Percentiles rank a stretch among this genome's conserved stretches.
Conservation (phyloP, 2,329 filamentous ascomycete genomes). For the Aspergillus melleus region DNA sequence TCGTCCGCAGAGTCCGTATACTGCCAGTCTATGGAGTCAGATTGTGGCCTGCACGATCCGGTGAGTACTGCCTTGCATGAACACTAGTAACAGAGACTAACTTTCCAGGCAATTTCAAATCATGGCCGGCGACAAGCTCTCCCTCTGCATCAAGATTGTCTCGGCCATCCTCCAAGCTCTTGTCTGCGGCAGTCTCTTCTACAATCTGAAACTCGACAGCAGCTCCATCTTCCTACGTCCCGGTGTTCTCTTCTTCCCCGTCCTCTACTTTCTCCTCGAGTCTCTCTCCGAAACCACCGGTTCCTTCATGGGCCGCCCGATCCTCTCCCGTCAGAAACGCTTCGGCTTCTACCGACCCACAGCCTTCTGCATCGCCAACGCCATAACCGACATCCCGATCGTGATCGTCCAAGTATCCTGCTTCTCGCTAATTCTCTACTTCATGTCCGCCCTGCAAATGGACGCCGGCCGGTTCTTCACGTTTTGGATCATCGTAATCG, state of each 20-base stretch:
- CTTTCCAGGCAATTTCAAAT: conserved; percentile 48
- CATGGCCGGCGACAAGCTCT: conserved; percentile 54
- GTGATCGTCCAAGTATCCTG: conserved; percentile 56
- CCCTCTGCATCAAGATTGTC: conserved; percentile 48
- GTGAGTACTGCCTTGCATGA: conserved; percentile 7
- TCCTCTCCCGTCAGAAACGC: conserved; percentile 66
- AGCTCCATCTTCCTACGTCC: conserved; percentile 58
- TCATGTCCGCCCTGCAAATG: conserved; percentile 55
- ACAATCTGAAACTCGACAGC: conserved; percentile 51
- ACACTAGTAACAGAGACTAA: not conserved
- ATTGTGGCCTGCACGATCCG: conserved; percentile 48
- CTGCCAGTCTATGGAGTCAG: conserved; percentile 37
- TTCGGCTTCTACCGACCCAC: conserved; percentile 66
- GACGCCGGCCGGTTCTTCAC: conserved; percentile 62
- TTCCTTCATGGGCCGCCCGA: conserved; percentile 63
- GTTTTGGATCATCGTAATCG: conserved; percentile 54
- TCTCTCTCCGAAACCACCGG: conserved; percentile 60
- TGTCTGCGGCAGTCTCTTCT: conserved; percentile 52
- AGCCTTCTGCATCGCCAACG: conserved; percentile 58
- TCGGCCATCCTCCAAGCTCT: conserved; percentile 42
- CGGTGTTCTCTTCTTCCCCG: conserved; percentile 60
- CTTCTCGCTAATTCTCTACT: conserved; percentile 62
- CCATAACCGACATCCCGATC: conserved; percentile 56
- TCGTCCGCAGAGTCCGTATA: conserved; percentile 32
- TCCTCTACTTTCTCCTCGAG: conserved; percentile 62